Percentiles rank a stretch among this genome's conserved stretches.
Conservation (phyloP, 805 yeast genomes). For the Dipodascopsis uninucleata region DNA sequence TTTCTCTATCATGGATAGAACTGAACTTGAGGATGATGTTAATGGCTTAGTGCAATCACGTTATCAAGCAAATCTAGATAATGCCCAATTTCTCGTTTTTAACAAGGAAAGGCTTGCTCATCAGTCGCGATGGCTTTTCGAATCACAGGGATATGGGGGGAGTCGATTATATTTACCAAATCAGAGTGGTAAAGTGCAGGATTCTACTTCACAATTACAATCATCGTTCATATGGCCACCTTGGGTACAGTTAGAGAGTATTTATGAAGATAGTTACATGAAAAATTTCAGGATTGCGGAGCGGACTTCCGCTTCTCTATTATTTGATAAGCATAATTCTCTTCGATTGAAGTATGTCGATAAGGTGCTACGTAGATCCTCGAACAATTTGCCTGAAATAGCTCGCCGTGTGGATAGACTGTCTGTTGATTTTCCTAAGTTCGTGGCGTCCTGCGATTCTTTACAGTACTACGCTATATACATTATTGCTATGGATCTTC, state of each 20-base stretch:
- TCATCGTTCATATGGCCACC: conserved; percentile 74
- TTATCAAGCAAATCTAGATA: conserved; percentile 60
- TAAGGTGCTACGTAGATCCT: conserved; percentile 19
- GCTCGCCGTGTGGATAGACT: conserved; percentile 44
- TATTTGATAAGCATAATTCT: conserved; percentile 53
- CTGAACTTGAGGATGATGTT: conserved; percentile 43
- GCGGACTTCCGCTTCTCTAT: conserved; percentile 57
- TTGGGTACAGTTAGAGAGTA: conserved; percentile 73
- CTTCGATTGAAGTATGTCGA: conserved; percentile 39
- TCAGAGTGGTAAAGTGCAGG: too few species aligned
- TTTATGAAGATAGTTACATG: conserved; percentile 51
- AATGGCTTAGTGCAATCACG: conserved; percentile 58
- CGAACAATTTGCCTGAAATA: conserved; percentile 13
- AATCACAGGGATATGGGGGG: conserved; percentile 60
- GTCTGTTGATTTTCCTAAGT: conserved; percentile 64
- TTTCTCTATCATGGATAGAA: conserved; percentile 55
- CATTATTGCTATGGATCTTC: conserved; percentile 56
- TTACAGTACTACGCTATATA: conserved; percentile 66
- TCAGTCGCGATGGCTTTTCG: conserved; percentile 42
- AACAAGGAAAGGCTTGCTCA: conserved; percentile 46
- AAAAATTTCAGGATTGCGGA: conserved; percentile 54
- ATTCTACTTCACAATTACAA: too few species aligned
- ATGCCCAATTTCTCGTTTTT: conserved; percentile 71
- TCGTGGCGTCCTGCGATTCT: conserved; percentile 67
- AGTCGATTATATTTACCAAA: conserved; percentile 28